Conservation (phyloP, 2,329 filamentous ascomycete species). For the Paradendryphiella salina region DNA sequence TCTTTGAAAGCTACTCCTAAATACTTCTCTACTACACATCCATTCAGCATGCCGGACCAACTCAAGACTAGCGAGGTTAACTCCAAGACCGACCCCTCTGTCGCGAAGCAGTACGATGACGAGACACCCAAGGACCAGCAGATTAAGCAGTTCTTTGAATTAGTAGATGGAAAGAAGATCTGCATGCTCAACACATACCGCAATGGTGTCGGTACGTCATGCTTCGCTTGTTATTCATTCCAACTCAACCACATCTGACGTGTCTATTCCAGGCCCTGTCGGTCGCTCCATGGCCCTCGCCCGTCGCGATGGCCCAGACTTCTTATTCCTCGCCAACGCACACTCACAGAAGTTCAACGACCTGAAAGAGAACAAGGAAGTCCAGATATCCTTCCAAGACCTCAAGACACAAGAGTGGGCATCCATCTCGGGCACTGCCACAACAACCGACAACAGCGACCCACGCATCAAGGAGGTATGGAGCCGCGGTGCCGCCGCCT, state of each 20-base stretch:
- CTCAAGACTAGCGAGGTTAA: conserved; percentile 48
- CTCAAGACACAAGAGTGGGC: conserved; percentile 54
- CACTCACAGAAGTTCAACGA: conserved; percentile 55
- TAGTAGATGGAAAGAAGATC: conserved; percentile 53
- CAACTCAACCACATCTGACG: conserved; percentile 4
- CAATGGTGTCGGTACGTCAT: conserved; percentile 44
- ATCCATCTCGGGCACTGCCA: conserved; percentile 51
- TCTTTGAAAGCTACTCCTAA: conserved; percentile 4
- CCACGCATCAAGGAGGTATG: conserved; percentile 56
- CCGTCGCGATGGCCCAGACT: conserved; percentile 60
- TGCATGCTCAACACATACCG: conserved; percentile 51
- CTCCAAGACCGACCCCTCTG: conserved; percentile 52
- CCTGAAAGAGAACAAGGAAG: conserved; percentile 48
- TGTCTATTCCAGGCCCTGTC: conserved; percentile 42
- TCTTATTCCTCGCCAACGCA: conserved; percentile 56
- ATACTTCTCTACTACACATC: conserved; percentile 23
- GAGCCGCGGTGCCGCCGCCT: conserved; percentile 47
- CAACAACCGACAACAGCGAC: conserved; percentile 49
- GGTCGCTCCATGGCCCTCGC: conserved; percentile 55
- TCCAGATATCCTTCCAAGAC: conserved; percentile 54
- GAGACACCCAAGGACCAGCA: conserved; percentile 51
- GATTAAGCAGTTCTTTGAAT: conserved; percentile 53
- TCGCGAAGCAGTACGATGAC: conserved; percentile 55
- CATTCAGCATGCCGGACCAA: conserved; percentile 52
- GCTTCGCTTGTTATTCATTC: neutral